Evolutionary conservation across 305 asterid species (phyloP).

Genomic region (Fraxinus latifolia): DNA sequence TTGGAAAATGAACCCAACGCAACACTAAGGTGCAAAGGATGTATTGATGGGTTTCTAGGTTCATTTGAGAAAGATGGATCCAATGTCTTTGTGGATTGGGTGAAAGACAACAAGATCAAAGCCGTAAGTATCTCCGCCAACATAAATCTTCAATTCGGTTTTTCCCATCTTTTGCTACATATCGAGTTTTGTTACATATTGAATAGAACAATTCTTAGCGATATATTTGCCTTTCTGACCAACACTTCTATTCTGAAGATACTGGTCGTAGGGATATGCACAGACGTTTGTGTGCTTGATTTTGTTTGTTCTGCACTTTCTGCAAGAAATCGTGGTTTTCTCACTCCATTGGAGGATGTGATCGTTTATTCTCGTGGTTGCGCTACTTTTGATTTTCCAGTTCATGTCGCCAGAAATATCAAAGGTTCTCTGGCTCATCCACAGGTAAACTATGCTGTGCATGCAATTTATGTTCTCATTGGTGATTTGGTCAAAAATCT

Average conservation of each 20-base stretch:
- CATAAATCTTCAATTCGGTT: background rate
- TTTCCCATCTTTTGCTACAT: background rate
- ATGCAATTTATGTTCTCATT: constrained; percentile 4
- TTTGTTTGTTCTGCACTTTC: constrained; percentile 70
- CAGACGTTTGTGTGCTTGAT: constrained; percentile 82
- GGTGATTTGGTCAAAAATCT: background rate
- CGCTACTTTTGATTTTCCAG: constrained; percentile 82
- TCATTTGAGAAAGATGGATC: constrained; percentile 81
- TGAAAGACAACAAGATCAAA: constrained; percentile 65
- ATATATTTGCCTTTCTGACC: constrained; percentile 7
- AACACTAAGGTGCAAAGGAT: constrained; percentile 71
- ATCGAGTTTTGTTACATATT: background rate
- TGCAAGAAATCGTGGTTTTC: constrained; percentile 64
- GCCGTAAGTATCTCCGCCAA: constrained; percentile 37
- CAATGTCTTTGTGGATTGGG: constrained; percentile 79
- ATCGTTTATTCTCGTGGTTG: constrained; percentile 77
- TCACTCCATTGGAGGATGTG: constrained; percentile 67
- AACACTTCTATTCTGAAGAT: constrained; percentile 37
- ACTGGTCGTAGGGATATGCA: constrained; percentile 83
- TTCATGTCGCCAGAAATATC: constrained; percentile 45
- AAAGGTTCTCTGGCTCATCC: constrained; percentile 83
- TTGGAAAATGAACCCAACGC: constrained; percentile 75
- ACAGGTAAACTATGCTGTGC: constrained; percentile 47
- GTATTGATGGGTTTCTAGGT: constrained; percentile 81
- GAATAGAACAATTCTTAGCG: background rate